A percentile compares a stretch with the other conserved stretches of the same genome.
Evolutionary conservation across 768 basidiomycete genomes (phyloP).

Genomic region (Auricularia sp.): DNA sequence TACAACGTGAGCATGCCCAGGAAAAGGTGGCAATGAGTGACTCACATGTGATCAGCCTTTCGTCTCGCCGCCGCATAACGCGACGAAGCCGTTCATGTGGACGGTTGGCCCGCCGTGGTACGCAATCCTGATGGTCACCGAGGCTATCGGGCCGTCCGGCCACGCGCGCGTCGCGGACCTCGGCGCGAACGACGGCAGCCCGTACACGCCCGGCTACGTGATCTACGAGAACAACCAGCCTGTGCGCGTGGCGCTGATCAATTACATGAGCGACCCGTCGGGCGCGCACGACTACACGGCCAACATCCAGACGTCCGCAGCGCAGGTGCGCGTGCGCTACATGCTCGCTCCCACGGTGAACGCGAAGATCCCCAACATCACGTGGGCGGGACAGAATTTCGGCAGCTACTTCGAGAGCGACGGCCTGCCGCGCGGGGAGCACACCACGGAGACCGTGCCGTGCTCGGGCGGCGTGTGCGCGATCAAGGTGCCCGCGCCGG

Average conservation of each 20-base stretch:
- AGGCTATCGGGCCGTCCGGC: constrained; percentile 56
- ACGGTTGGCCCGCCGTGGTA: constrained; percentile 70
- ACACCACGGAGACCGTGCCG: constrained; percentile 44
- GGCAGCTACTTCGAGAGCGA: constrained; percentile 55
- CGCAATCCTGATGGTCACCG: constrained; percentile 58
- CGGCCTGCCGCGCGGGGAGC: constrained; percentile 50
- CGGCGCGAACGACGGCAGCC: constrained; percentile 36
- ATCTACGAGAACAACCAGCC: constrained; percentile 64
- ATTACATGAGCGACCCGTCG: constrained; percentile 53
- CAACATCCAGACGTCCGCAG: constrained; percentile 37
- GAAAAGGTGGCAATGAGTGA: neutral
- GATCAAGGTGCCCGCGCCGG: constrained; percentile 58
- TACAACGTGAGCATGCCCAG: constrained; percentile 43
- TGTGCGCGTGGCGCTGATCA: constrained; percentile 57
- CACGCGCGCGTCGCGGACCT: constrained; percentile 60
- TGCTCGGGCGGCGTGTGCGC: constrained; percentile 49
- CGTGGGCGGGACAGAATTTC: constrained; percentile 61
- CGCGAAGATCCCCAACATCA: constrained; percentile 38
- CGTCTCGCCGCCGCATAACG: constrained; percentile 37
- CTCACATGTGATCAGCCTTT: constrained; percentile 16
- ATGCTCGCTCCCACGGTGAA: constrained; percentile 1
- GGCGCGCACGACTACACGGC: constrained; percentile 47
- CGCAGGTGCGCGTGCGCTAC: constrained; percentile 19
- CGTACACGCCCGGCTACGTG: constrained; percentile 56
- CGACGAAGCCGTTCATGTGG: constrained; percentile 33